Evolutionary conservation across 768 basidiomycete species (phyloP), one percentile per base, ranked within the genome.

Genomic region (Termitomyces heimii): DNA sequence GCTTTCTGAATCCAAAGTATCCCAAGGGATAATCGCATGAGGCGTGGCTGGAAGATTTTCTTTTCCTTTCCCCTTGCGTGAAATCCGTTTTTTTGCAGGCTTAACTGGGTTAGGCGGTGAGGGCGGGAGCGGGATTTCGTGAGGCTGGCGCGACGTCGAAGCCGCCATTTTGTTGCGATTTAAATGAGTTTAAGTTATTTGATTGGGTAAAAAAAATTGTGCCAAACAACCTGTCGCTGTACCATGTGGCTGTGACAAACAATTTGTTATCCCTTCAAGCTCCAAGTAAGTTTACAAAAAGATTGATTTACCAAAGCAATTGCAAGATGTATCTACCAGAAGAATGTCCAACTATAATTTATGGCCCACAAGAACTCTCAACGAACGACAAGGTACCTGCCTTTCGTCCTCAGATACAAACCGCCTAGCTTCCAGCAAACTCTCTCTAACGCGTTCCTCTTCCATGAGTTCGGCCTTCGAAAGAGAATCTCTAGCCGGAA

Each of bases 381-480:
- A 57, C n/a, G 84, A 76, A 40, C 85, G 81, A 72, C 80, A 86
- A 44, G 82, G 79, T 34, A 71, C 67, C 50, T 79, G 73, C 34
- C 76, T 63, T 53, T 85, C 85, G 58, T 85, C 82, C 40, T 74
- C 69, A 9, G 78, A 76, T 26, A 79, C 82, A 53, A 29, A 47
- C 45, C 71, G 76, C 56, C 81, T 76, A 35, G 84, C 84, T 60
- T 85, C 80, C 13, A 82, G 67, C 76, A 88, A 82, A 42, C 79
- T 81, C 28, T 80, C 79, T 59, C 83, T 79, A 40, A 83, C 69
- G 34, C 86, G 75, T 60, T 84, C 80, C 63, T 88, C 86, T 63
- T 87, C 84, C 34, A 86, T 79, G 5, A 86, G 72, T 66, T 88
- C 86, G 18, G 86, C 85, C 66, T 85, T 87, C 4, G 83, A 79